A percentile compares a stretch with the other conserved stretches of the same genome.
phyloP scores from a whole-genome alignment of 2,329 filamentous ascomycete genomes.

The Cercospora zeae-maydis region DNA sequence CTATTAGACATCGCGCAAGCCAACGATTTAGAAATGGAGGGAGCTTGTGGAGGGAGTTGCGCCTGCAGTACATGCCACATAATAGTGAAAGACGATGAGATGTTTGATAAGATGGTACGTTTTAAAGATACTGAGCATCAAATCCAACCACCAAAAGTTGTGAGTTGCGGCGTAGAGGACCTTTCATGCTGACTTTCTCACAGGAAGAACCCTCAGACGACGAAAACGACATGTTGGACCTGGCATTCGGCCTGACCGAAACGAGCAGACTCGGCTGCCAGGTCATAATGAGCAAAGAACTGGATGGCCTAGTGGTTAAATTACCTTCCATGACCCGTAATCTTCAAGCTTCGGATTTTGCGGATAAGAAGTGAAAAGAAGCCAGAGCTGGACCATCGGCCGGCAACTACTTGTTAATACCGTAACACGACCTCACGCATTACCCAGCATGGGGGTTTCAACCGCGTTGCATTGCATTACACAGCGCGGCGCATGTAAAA shows the following conservation, averaged over 20 bases:
- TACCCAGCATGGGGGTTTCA: background rate
- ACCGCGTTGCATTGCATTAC: background rate
- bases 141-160: background rate
- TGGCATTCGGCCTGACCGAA: slow-evolving; percentile 86
- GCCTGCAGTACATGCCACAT: slow-evolving; percentile 93
- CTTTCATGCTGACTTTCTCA: background rate
- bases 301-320: slow-evolving; percentile 81
- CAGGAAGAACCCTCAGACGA: slow-evolving; percentile 47
- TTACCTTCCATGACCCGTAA: slow-evolving; percentile 94
- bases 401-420: no score
- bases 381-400: no score
- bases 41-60: slow-evolving; percentile 90
- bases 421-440: background rate
- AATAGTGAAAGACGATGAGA: slow-evolving; percentile 69
- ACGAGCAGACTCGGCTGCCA: slow-evolving; percentile 83
- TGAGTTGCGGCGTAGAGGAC: background rate
- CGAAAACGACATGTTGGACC: slow-evolving; percentile 80
- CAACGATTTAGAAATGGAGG: slow-evolving; percentile 95
- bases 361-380: slow-evolving; percentile 34
- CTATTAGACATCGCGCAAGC: slow-evolving; percentile 91
- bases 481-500: background rate
- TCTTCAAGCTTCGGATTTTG: slow-evolving; percentile 89
- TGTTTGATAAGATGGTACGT: slow-evolving; percentile 42
- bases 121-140: background rate
- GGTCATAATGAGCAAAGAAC: slow-evolving; percentile 83